A percentile compares a stretch with the other conserved stretches of the same genome.
Conservation (phyloP, 495 filamentous ascomycete genomes). For the Trichoderma asperelloides region DNA sequence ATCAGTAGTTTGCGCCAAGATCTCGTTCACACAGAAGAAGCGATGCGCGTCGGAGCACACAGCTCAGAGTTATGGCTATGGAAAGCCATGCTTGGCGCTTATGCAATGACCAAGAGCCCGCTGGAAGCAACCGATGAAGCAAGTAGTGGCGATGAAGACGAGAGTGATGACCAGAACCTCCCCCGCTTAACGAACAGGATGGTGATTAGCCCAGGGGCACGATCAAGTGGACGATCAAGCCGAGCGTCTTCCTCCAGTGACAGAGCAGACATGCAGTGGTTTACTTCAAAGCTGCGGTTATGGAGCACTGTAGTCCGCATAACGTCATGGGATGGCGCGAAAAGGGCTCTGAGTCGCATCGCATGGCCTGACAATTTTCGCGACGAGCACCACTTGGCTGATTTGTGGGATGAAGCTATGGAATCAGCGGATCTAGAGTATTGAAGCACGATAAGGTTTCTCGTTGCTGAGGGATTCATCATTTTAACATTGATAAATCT, state of each 20-base stretch:
- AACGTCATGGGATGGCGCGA: background rate
- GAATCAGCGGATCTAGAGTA: background rate
- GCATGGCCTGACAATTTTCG: background rate
- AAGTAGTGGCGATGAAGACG: background rate
- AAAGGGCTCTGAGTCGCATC: background rate
- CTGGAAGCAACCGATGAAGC: background rate
- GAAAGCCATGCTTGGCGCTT: conserved; percentile 15
- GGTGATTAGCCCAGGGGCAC: background rate
- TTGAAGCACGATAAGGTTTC: too few species aligned
- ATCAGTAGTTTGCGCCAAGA: conserved; percentile 15
- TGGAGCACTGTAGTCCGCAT: background rate
- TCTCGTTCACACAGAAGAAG: conserved; percentile 17
- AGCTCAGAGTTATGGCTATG: conserved; percentile 19
- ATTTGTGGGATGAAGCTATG: background rate
- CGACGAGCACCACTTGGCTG: background rate
- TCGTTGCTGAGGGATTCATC: too few species aligned
- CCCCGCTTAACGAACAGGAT: background rate
- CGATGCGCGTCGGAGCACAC: conserved; percentile 17
- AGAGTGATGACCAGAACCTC: background rate
- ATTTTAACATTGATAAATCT: too few species aligned
- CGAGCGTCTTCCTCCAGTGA: background rate
- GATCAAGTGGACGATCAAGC: background rate
- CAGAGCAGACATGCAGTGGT: background rate
- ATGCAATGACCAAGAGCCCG: background rate
- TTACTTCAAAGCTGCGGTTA: background rate